Evolutionary conservation across 2,329 filamentous ascomycete species (phyloP).

Genomic region (Fusarium devonianum): DNA sequence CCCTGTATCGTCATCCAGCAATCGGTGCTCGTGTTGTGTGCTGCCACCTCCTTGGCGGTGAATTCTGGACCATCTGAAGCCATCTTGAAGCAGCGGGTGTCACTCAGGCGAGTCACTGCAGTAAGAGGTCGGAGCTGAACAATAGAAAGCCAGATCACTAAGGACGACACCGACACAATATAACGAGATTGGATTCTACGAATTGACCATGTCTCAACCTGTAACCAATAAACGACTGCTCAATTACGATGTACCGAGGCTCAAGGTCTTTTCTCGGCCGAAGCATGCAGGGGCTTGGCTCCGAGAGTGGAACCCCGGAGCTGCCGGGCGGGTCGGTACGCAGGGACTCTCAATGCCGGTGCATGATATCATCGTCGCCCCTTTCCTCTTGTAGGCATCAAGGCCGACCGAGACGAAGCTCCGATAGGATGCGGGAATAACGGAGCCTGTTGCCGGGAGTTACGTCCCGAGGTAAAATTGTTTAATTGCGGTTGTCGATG

Average conservation of each 20-base stretch:
- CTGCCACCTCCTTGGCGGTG: conserved; percentile 53
- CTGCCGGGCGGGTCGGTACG: conserved; percentile 18
- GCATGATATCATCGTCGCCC: conserved; percentile 1
- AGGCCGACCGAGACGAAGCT: conserved; percentile 6
- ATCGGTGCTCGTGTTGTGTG: conserved; percentile 57
- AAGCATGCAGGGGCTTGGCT: not conserved
- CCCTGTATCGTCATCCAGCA: conserved; percentile 65
- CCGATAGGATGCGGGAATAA: not conserved
- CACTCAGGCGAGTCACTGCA: too few relatives aligned
- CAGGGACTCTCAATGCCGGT: conserved; percentile 9
- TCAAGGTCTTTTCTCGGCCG: conserved; percentile 35
- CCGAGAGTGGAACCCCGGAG: conserved; percentile 25
- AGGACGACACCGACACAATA: conserved; percentile 8
- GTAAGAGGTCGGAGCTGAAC: too few relatives aligned
- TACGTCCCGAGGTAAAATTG: conserved; percentile 18
- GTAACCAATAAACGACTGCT: conserved; percentile 5
- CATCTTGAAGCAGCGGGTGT: conserved; percentile 13
- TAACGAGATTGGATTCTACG: conserved; percentile 3
- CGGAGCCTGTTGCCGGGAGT: not conserved
- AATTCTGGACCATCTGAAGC: conserved; percentile 26
- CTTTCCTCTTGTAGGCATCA: conserved; percentile 7
- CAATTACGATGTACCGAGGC: conserved; percentile 22
- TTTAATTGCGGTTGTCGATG: not conserved
- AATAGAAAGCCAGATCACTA: conserved; percentile 1
- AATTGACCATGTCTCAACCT: conserved; percentile 14